Evolutionary conservation across 768 basidiomycete genomes (phyloP), one percentile per base, ranked within the genome.

Genomic region (Pilatotrama ljubarskyi): DNA sequence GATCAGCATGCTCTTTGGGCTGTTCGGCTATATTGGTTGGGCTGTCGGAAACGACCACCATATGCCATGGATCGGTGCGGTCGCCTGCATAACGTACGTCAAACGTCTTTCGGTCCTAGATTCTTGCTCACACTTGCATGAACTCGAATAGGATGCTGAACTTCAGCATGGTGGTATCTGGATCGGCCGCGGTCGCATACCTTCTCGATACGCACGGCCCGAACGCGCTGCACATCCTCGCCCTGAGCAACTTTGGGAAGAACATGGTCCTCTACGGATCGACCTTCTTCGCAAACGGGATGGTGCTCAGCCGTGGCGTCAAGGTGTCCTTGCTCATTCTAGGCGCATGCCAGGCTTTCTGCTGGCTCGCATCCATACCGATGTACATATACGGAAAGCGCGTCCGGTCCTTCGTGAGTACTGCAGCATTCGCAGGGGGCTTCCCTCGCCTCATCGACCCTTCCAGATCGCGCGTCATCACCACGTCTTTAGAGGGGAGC

Each of bases 11-110:
- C 68, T 80, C 13, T 71, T 78, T 58, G 77, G 77, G 14, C 70
- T 79, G 3, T 76, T 78, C 59, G 80, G 78, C n/a, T 81, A 78
- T 65, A 72, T 73, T 20, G 77, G 78, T 47, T 80, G 78, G 78
- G 78, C 76, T 59, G 75, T 77, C 71, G 64, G 78, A 65, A 78
- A 74, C 11, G 72, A 71, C 7, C 73, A 76, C 58, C 70, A 71
- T 24, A 78, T 79, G 75, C 77, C 77, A 2, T 79, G 78, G 78
- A 79, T 78, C 56, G 78, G 78, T 24, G 77, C 77, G 0, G 77
- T 79, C 15, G 72, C 74, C 9, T 76, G 77, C 60, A 66, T 66
- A 46, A 62, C 64, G 67, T 68, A 46, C 14, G 65, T 62, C 17
- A 10, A 20, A 10, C 14, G 17, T 32, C 10, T 5, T 22, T 6